phyloP scores from a whole-genome alignment of 352 stramenopile species.

The Globisporangium echinulatum region DNA sequence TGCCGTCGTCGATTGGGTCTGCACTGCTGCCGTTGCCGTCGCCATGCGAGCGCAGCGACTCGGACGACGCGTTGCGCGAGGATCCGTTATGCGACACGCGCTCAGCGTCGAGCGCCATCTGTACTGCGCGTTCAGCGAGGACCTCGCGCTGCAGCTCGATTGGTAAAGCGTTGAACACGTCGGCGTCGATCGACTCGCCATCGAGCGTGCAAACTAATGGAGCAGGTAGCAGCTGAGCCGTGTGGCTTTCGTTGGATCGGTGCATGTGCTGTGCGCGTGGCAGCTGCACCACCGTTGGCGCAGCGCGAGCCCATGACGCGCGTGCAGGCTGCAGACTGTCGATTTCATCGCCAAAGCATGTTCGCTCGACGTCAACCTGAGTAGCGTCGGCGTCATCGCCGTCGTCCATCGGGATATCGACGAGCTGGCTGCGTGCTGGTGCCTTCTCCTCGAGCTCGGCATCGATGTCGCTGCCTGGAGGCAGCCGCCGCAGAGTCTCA shows the following conservation, averaged over 20 bases:
- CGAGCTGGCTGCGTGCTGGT: neutral
- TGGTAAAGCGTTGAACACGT: slow-evolving; percentile 14
- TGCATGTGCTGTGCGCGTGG: neutral
- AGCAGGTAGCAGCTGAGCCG: neutral
- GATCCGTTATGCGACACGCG: neutral
- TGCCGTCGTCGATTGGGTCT: neutral
- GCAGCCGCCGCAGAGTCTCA: too few species aligned
- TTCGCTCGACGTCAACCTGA: neutral
- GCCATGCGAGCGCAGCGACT: neutral
- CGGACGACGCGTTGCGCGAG: slow-evolving; percentile 4
- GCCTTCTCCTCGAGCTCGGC: slow-evolving; percentile 11
- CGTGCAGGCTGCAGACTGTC: neutral
- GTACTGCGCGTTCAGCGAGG: slow-evolving; percentile 4
- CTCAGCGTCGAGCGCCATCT: neutral
- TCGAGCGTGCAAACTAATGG: neutral
- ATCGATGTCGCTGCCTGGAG: too few species aligned
- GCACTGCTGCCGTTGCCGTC: neutral
- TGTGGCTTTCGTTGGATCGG: neutral
- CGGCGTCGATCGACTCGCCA: slow-evolving; percentile 10
- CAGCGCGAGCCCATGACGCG: slow-evolving; percentile 3
- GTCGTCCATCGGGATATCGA: slow-evolving; percentile 13
- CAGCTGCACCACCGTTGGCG: slow-evolving; percentile 14
- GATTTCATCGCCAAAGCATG: neutral
- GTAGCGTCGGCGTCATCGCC: neutral
- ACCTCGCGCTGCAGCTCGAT: slow-evolving; percentile 14